Conservation (phyloP, 768 basidiomycete genomes). For the Russula foetens region DNA sequence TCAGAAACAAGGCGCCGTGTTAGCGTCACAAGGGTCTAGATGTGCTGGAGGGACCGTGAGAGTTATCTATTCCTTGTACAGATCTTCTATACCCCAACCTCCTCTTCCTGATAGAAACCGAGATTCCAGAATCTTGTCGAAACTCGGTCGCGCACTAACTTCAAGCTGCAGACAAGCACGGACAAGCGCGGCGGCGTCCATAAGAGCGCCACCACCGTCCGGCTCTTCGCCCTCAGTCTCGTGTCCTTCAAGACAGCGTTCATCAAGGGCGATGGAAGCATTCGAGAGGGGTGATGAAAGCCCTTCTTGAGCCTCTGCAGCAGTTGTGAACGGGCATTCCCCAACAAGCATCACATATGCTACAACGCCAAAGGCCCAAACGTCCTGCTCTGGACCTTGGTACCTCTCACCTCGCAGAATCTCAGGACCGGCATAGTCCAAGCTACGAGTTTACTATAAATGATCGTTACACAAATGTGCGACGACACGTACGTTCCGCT, state of each 20-base stretch:
- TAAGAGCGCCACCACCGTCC: constrained; percentile 79
- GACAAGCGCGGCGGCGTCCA: constrained; percentile 81
- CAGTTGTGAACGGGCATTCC: constrained; percentile 87
- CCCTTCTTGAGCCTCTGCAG: constrained; percentile 85
- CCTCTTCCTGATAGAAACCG: constrained; percentile 70
- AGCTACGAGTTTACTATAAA: constrained; percentile 33
- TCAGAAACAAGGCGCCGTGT: neutral
- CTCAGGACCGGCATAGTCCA: constrained; percentile 95
- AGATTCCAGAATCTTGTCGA: constrained; percentile 72
- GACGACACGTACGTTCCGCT: constrained; percentile 73
- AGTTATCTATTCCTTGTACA: constrained; percentile 2
- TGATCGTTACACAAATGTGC: constrained; percentile 10
- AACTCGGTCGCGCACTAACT: constrained; percentile 70
- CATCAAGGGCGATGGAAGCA: constrained; percentile 69
- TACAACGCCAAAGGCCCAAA: constrained; percentile 97
- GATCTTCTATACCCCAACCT: constrained; percentile 54
- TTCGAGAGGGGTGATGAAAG: constrained; percentile 67
- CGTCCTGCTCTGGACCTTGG: constrained; percentile 93
- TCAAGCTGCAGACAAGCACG: constrained; percentile 79
- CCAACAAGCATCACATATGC: constrained; percentile 90
- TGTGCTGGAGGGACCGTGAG: too few species aligned
- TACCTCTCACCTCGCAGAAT: constrained; percentile 93
- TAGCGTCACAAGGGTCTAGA: neutral
- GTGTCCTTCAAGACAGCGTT: constrained; percentile 69
- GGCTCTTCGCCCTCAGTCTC: constrained; percentile 64